phyloP scores from a whole-genome alignment of 169 alveolate species.

The Plasmodium sp. region DNA sequence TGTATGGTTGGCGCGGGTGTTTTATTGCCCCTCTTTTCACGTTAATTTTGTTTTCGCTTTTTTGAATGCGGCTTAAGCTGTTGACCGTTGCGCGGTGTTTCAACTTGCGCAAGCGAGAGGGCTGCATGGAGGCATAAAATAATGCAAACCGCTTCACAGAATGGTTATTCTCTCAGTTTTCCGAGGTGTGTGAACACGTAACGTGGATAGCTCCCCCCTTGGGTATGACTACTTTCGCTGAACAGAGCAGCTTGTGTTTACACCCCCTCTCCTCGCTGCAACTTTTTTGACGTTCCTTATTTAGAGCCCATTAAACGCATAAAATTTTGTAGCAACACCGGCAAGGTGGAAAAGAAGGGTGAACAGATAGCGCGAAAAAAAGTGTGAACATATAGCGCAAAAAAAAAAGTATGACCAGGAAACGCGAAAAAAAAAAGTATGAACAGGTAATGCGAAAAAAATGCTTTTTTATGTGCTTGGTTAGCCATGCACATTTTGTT shows the following conservation, averaged over 20 bases:
- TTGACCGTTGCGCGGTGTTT: not conserved
- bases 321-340: not conserved
- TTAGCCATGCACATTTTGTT: not conserved
- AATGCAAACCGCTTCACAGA: not conserved
- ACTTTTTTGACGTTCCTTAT: not conserved
- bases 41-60: not conserved
- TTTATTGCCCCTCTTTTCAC: not conserved
- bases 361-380: no score
- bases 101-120: not conserved
- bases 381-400: not conserved
- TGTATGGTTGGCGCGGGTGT: not conserved
- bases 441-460: not conserved
- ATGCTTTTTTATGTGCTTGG: not conserved
- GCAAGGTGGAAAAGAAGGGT: not conserved
- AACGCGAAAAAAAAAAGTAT: no score
- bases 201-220: not conserved
- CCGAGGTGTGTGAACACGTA: not conserved
- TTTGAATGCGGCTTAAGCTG: not conserved
- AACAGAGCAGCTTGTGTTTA: not conserved
- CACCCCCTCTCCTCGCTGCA: not conserved
- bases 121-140: not conserved
- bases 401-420: not conserved
- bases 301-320: not conserved
- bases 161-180: not conserved
- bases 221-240: not conserved